Evolutionary conservation across 805 yeast species (phyloP).

Genomic region (Priceomyces melissophilus): DNA sequence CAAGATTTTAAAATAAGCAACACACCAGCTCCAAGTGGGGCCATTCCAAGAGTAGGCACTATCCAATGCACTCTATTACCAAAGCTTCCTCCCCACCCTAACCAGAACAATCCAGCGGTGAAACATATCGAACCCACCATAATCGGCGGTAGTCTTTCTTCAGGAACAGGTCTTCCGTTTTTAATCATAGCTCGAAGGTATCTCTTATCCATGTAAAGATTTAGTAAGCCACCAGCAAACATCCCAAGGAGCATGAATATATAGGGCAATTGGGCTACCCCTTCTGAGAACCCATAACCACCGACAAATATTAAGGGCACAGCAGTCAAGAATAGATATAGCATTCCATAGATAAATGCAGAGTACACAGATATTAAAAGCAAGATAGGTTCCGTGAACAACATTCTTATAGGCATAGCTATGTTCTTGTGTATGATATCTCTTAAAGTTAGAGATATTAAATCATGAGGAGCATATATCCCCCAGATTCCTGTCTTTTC

Average conservation of each 20-base stretch:
- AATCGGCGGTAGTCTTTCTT: conserved; percentile 73
- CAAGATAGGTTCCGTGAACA: conserved; percentile 40
- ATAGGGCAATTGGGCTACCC: conserved; percentile 77
- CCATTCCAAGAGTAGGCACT: conserved; percentile 43
- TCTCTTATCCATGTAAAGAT: conserved; percentile 53
- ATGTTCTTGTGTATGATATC: conserved; percentile 35
- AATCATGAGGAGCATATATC: conserved; percentile 37
- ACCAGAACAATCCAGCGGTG: conserved; percentile 75
- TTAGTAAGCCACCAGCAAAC: conserved; percentile 50
- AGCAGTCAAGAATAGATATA: conserved; percentile 44
- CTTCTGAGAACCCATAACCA: conserved; percentile 58
- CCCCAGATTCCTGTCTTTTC: conserved; percentile 42
- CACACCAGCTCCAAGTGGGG: conserved; percentile 34
- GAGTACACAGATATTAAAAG: conserved; percentile 44
- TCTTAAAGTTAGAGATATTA: conserved; percentile 23
- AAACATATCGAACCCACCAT: conserved; percentile 63
- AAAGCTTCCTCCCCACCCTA: conserved; percentile 78
- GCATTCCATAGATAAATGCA: conserved; percentile 47
- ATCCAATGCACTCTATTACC: conserved; percentile 66
- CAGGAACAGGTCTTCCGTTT: conserved; percentile 58
- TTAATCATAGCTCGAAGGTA: conserved; percentile 35
- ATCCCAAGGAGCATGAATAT: conserved; percentile 71
- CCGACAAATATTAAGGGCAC: conserved; percentile 44
- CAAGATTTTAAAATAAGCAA: conserved; percentile 50
- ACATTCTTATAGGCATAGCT: conserved; percentile 37